Evolutionary conservation across 2,329 filamentous ascomycete species (phyloP), one percentile per base, ranked within the genome.

Genomic region (Uncinocarpus reesii): DNA sequence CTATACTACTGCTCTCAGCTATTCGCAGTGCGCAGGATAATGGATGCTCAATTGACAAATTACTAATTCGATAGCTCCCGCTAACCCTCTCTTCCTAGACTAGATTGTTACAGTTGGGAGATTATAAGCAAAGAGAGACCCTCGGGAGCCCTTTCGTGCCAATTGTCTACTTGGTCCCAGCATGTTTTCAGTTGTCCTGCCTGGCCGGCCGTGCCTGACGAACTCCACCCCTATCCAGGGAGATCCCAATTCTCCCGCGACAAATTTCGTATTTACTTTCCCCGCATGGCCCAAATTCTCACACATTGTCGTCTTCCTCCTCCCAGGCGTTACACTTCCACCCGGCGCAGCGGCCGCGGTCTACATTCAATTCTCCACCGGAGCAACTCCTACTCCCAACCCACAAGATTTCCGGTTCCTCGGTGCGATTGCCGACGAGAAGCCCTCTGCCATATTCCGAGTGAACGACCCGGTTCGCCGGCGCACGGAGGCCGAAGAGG

Each of bases 381-480:
- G 70, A 26, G 56, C 62, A 4, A 71, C 70, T 29, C 66, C 55
- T 28, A 51, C 60, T 47, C 31, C 56, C 41, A 50, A 36, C 37
- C 57, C 29, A 10, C 46, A 47, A 52, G 78, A 82, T 40, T 94
- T 94, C 70, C 80, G 77, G 52, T 86, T 98, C 58, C 79, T 96
- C 3, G 92, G 93, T 53, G 92, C 83, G 42, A 81, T 98, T 48
- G 89, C 86, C 1, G 82, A 85, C 29, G 87, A 89, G 49, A 95
- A 95, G 62, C 88, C 92, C 57, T 90, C 84, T 56, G 87, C 89
- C 29, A 84, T 96, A 49, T 95, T 96, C 74, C 88, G 85, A 64
- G 72, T 94, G 55, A 74, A 72, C 42, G 41, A 61, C 13, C 51
- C 53, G 5, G 42, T 35, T 7, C 49, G 49, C 6, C 52, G 18